A percentile compares a stretch with the other conserved stretches of the same genome.
These are phyloP conservation scores for Aspergillus wentii DNA, from an alignment of 495 filamentous ascomycete species.

Conservation along the genomic window DNA sequence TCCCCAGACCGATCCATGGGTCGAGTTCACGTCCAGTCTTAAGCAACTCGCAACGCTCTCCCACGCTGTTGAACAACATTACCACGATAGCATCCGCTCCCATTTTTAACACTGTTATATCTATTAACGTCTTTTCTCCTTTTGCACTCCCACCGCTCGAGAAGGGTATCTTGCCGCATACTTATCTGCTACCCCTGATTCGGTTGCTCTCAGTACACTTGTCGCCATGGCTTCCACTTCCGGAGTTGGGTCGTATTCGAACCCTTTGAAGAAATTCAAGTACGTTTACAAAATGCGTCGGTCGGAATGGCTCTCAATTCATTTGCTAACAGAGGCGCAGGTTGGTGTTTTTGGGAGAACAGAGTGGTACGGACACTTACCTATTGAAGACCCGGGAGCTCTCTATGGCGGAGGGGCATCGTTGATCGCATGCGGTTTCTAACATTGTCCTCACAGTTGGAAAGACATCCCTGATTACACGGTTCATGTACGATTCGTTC, in stretches of 20 bases:
- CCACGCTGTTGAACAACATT: too few species aligned
- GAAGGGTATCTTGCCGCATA: conserved; percentile 3
- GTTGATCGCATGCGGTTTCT: conserved; percentile 5
- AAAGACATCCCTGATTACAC: conserved; percentile 96
- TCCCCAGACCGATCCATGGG: conserved; percentile 18
- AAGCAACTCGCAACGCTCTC: too few species aligned
- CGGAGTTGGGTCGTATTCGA: conserved; percentile 85
- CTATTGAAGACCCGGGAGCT: background rate
- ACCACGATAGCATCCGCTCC: too few species aligned
- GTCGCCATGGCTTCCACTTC: conserved; percentile 52
- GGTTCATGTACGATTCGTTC: conserved; percentile 99
- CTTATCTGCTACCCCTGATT: conserved; percentile 19
- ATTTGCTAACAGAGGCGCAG: conserved; percentile 40
- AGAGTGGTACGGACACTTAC: conserved; percentile 79
- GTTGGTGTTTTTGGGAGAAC: conserved; percentile 94
- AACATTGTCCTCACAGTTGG: conserved; percentile 59
- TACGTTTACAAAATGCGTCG: conserved; percentile 37
- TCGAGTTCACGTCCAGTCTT: conserved; percentile 5
- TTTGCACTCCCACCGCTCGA: conserved; percentile 1
- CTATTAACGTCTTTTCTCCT: conserved; percentile 2
- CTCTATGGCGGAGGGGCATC: background rate
- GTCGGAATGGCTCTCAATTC: background rate
- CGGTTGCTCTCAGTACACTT: conserved; percentile 12
- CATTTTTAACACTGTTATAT: too few species aligned
- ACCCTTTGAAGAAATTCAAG: conserved; percentile 99